These are phyloP conservation scores for Xylaria grammica DNA, from an alignment of 495 filamentous ascomycete genomes.

Conservation along the genomic window DNA sequence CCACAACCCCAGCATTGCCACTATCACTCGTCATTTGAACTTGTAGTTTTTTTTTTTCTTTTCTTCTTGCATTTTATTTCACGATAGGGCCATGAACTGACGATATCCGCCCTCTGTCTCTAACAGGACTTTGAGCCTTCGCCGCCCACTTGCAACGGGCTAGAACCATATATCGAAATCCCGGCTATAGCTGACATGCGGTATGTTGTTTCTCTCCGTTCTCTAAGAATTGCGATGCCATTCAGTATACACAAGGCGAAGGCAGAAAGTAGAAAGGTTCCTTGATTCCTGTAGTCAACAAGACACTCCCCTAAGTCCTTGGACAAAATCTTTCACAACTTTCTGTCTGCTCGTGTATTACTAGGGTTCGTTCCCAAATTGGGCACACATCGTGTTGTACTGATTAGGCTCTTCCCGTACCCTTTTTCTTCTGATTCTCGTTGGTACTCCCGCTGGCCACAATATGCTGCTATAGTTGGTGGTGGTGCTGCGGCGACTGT, in stretches of 20 bases:
- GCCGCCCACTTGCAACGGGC: slow-evolving; percentile 51
- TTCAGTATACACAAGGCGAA: background rate
- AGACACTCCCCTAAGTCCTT: background rate
- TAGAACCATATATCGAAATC: slow-evolving; percentile 53
- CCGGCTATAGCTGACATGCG: slow-evolving; percentile 54
- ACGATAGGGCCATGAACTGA: slow-evolving; percentile 28
- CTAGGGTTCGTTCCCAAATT: slow-evolving; percentile 15
- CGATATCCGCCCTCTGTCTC: slow-evolving; percentile 34
- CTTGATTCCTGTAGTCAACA: slow-evolving; percentile 3
- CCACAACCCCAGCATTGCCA: slow-evolving; percentile 1
- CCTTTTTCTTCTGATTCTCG: slow-evolving; percentile 22
- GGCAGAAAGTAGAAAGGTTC: background rate
- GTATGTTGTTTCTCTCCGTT: slow-evolving; percentile 37
- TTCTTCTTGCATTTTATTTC: background rate
- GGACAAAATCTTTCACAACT: slow-evolving; percentile 11
- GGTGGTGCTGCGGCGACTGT: slow-evolving; percentile 20
- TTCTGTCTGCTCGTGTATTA: slow-evolving; percentile 22
- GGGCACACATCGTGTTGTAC: slow-evolving; percentile 22
- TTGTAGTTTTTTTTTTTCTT: slow-evolving; percentile 17
- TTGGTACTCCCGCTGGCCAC: slow-evolving; percentile 21
- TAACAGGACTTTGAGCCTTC: slow-evolving; percentile 57
- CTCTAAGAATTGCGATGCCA: background rate
- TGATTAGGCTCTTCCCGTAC: slow-evolving; percentile 9
- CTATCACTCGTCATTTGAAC: slow-evolving; percentile 12
- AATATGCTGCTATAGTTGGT: slow-evolving; percentile 14